These are phyloP conservation scores for Chamaenerion angustifolium DNA, from an alignment of 345 rosid genomes.

Conservation along the genomic window DNA sequence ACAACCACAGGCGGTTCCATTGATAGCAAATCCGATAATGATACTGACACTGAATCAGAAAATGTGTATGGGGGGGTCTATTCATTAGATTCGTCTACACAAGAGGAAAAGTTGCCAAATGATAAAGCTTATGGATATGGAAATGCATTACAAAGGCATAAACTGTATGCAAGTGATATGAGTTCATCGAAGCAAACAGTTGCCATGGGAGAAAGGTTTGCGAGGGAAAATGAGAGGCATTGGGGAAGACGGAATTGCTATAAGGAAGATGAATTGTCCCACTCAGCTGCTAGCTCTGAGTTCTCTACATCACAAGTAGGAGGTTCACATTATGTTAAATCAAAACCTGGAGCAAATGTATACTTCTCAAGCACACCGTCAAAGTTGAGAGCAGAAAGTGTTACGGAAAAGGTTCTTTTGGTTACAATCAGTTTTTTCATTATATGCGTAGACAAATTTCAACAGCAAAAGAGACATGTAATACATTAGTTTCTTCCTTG, in stretches of 20 bases:
- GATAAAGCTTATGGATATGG: constrained; percentile 20
- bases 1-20: constrained; percentile 18
- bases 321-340: constrained; percentile 16
- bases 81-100: constrained; percentile 66
- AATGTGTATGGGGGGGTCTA: constrained; percentile 24
- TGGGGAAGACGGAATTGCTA: constrained; percentile 28
- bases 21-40: constrained; percentile 45
- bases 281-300: constrained; percentile 72
- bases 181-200: constrained; percentile 69
- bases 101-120: constrained; percentile 32
- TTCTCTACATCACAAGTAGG: constrained; percentile 42
- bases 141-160: constrained; percentile 18
- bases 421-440: not conserved
- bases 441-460: not conserved
- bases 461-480: not conserved
- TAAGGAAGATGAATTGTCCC: constrained; percentile 56
- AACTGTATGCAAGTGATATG: constrained; percentile 42
- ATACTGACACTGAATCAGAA: constrained; percentile 40
- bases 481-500: not conserved
- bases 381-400: constrained; percentile 13
- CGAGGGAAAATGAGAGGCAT: constrained; percentile 15
- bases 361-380: constrained; percentile 41
- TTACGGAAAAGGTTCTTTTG: constrained; percentile 36
- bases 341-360: constrained; percentile 23
- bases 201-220: constrained; percentile 18